A percentile compares a stretch with the other conserved stretches of the same genome.
Conservation (phyloP, 2,329 filamentous ascomycete genomes). For the Cercospora beticola region DNA sequence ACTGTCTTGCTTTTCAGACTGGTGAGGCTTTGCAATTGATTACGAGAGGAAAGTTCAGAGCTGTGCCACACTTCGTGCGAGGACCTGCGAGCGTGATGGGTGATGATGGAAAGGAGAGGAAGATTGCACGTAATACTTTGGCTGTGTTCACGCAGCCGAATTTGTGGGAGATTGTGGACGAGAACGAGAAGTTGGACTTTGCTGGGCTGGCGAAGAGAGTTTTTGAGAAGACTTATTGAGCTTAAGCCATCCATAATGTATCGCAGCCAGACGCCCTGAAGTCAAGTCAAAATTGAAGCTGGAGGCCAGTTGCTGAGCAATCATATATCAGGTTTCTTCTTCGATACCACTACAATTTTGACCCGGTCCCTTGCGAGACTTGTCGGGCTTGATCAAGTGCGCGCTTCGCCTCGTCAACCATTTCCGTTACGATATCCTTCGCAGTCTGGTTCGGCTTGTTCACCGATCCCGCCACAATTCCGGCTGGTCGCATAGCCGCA, state of each 20-base stretch:
- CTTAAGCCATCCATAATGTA: not conserved
- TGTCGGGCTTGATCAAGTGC: constrained; percentile 6
- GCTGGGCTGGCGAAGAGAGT: constrained; percentile 25
- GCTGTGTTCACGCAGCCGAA: constrained; percentile 98
- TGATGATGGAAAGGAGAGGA: constrained; percentile 50
- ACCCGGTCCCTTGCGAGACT: not conserved
- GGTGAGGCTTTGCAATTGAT: constrained; percentile 90
- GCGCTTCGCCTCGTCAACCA: constrained; percentile 13
- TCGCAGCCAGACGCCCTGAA: not conserved
- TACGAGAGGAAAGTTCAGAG: constrained; percentile 85
- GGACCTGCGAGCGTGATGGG: constrained; percentile 53
- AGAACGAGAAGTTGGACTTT: constrained; percentile 51
- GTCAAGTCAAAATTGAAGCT: not conserved
- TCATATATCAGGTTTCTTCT: too few species aligned
- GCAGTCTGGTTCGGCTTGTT: constrained; percentile 25
- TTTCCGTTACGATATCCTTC: constrained; percentile 20
- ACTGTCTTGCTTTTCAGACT: constrained; percentile 94
- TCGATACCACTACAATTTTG: not conserved
- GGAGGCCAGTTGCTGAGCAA: too few species aligned
- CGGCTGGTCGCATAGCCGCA: constrained; percentile 40
- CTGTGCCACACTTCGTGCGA: constrained; percentile 92
- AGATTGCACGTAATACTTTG: constrained; percentile 69
- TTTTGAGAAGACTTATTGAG: constrained; percentile 27
- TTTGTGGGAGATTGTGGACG: constrained; percentile 74
- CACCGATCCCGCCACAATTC: constrained; percentile 24